These are phyloP conservation scores for Ceratocystis ficicola DNA, from an alignment of 2,329 filamentous ascomycete species.

Conservation along the genomic window DNA sequence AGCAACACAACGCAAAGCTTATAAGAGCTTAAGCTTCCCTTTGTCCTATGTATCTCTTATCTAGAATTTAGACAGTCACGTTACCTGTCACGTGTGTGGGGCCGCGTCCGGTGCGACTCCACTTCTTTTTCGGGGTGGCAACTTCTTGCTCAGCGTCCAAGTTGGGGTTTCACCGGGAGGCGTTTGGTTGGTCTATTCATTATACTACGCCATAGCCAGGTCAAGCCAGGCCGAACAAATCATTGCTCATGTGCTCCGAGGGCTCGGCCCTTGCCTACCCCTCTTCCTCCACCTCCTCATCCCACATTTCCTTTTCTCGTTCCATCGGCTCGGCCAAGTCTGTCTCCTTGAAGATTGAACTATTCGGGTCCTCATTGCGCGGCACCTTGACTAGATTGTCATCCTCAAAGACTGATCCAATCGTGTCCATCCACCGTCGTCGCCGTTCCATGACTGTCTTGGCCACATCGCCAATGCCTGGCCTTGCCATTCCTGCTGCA, in stretches of 20 bases:
- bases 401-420: conserved; percentile 80
- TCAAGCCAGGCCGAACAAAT: not conserved
- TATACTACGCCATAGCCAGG: not conserved
- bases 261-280: not conserved
- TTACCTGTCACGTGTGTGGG: not conserved
- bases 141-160: no score
- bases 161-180: no score
- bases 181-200: no score
- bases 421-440: conserved; percentile 77
- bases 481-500: conserved; percentile 52
- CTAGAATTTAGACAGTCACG: not conserved
- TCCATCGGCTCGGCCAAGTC: conserved; percentile 63
- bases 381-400: conserved; percentile 66
- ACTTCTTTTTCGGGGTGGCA: not conserved
- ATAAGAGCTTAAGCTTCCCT: no score
- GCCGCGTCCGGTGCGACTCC: not conserved
- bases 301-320: conserved; percentile 68
- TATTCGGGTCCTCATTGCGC: conserved; percentile 47
- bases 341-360: conserved; percentile 59
- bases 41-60: not conserved
- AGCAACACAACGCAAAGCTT: not conserved
- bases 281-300: conserved; percentile 61
- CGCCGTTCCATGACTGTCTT: conserved; percentile 86
- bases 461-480: conserved; percentile 80
- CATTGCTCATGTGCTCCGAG: not conserved